Conservation (phyloP, 495 filamentous ascomycete genomes). For the Aspergillus homomorphus region DNA sequence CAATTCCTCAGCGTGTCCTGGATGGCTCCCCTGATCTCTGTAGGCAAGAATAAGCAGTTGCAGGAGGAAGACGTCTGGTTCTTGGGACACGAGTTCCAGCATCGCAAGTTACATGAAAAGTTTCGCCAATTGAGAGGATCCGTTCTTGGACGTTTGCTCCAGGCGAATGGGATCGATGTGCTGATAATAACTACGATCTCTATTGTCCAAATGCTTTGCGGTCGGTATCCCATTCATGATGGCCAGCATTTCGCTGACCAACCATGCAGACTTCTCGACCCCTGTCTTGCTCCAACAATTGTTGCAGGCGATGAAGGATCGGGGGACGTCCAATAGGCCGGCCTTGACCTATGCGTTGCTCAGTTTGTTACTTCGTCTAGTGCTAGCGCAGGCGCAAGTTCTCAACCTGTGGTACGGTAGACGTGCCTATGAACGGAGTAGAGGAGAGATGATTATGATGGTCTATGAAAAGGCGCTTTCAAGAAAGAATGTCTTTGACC, state of each 20-base stretch:
- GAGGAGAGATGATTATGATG: slow-evolving; percentile 86
- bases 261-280: slow-evolving; percentile 48
- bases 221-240: slow-evolving; percentile 27
- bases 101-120: slow-evolving; percentile 61
- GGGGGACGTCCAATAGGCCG: slow-evolving; percentile 43
- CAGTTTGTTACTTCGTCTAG: slow-evolving; percentile 56
- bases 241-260: slow-evolving; percentile 10
- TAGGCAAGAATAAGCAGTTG: slow-evolving; percentile 59
- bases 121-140: slow-evolving; percentile 73
- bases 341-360: slow-evolving; percentile 65
- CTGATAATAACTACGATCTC: slow-evolving; percentile 60
- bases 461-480: slow-evolving; percentile 80
- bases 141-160: slow-evolving; percentile 62
- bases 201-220: slow-evolving; percentile 57
- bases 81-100: slow-evolving; percentile 73
- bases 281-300: slow-evolving; percentile 72
- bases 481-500: slow-evolving; percentile 64
- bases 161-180: slow-evolving; percentile 74
- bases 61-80: slow-evolving; percentile 78
- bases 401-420: slow-evolving; percentile 72
- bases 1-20: slow-evolving; percentile 82
- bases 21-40: slow-evolving; percentile 68
- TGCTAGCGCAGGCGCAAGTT: slow-evolving; percentile 62
- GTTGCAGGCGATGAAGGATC: slow-evolving; percentile 61
- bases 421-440: slow-evolving; percentile 71